Evolutionary conservation across 805 yeast species (phyloP).

Genomic region (Ogataea corticis): DNA sequence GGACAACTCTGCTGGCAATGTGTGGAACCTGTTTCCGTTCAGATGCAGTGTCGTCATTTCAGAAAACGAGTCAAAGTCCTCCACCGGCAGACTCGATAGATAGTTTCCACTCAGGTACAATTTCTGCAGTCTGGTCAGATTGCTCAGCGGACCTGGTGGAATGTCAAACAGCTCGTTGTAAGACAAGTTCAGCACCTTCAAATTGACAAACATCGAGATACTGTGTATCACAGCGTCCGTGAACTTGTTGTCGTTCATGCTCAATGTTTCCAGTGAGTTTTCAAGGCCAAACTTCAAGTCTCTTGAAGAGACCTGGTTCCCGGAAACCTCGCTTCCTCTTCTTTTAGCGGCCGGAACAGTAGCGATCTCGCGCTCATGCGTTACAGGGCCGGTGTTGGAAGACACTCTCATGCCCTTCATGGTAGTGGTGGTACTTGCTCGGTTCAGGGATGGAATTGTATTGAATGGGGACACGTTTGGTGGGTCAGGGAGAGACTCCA

Average conservation of each 20-base stretch:
- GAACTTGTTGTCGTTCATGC: conserved; percentile 81
- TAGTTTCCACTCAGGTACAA: conserved; percentile 83
- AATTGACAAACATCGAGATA: conserved; percentile 55
- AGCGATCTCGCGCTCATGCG: conserved; percentile 1
- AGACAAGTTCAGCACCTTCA: conserved; percentile 70
- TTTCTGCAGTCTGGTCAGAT: conserved; percentile 57
- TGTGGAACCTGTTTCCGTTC: conserved; percentile 81
- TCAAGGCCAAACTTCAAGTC: conserved; percentile 19
- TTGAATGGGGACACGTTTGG: conserved; percentile 30
- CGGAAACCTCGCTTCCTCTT: conserved; percentile 17
- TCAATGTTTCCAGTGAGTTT: conserved; percentile 48
- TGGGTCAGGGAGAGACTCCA: conserved; percentile 60
- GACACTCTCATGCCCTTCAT: conserved; percentile 1
- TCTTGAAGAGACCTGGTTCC: conserved; percentile 3
- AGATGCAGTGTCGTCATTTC: conserved; percentile 62
- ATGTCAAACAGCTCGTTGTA: conserved; percentile 85
- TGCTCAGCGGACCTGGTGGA: conserved; percentile 67
- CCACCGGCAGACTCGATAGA: conserved; percentile 77
- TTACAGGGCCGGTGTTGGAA: conserved; percentile 1
- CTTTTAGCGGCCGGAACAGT: conserved; percentile 3
- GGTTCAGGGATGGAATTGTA: conserved; percentile 11
- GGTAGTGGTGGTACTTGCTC: conserved; percentile 7
- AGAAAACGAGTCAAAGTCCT: conserved; percentile 67
- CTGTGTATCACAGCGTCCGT: conserved; percentile 74
- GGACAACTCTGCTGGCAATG: conserved; percentile 86